Base-by-base conservation (phyloP, 805 yeast species). In the Zygosaccharomyces lentus region DNA sequence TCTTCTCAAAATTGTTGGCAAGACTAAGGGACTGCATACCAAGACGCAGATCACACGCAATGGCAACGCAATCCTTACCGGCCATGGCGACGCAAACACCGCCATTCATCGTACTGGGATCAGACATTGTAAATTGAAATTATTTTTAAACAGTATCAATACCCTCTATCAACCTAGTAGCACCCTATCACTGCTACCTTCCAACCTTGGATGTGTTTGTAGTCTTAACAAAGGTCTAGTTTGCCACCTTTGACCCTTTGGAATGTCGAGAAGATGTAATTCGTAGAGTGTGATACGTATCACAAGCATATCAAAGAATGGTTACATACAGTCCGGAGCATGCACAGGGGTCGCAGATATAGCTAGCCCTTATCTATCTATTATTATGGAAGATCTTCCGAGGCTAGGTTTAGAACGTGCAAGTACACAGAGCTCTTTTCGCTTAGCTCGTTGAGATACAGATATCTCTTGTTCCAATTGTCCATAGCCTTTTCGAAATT, bases 21-120 rank as follows among this genome's bases (percentile, higher is more conserved):
- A 93, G 80, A 46, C 98, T 97, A 19, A 93, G 73, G 6, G 96
- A 87, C 67, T 93, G 99, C 65, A 82, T 81, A 17, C 99, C 99
- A 51, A 93, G 74, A 61, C 98, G 82, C 62, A 93, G 74, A 70
- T 93, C 99, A 58, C 93, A 84, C 3, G 97, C 99, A 60, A 93
- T 89, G 25, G 98, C 99, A 46, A 93, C 90, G 74, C 99, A 93
- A 57, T 89, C 97, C 64, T 95, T 90, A 59, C 99, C 99, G 21
- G 84, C 84, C 99, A 93, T 93, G 54, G 99, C 99, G 27, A 95
- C 95, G 43, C 96, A 96, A 53, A 96, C 78, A 70, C 99, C 99
- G 71, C 97, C 88, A 64, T 84, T 84, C 55, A 83, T 75, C 36
- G 88, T 80, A 65, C 87, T 81, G 61, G 89, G 89, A 68, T 84